Conservation (phyloP, 2,329 filamentous ascomycete species). For the Microcyclosporella mali region DNA sequence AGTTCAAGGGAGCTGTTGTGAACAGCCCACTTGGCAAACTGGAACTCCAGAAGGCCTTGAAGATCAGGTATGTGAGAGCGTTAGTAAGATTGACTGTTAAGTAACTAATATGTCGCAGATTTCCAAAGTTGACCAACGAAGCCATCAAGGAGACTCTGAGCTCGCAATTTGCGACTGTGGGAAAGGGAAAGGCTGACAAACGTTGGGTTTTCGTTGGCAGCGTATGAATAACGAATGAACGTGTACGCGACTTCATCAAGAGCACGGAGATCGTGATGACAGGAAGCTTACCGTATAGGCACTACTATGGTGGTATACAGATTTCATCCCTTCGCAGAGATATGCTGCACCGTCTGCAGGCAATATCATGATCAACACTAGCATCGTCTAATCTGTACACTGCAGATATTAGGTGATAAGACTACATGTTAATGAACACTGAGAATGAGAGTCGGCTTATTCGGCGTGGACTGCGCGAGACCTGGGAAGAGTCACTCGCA, state of each 20-base stretch:
- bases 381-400: too few relatives aligned
- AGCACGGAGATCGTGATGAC: too few relatives aligned
- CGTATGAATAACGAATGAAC: conserved; percentile 5
- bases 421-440: too few relatives aligned
- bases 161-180: conserved; percentile 57
- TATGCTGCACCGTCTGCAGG: too few relatives aligned
- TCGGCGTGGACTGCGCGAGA: too few relatives aligned
- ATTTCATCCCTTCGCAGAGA: too few relatives aligned
- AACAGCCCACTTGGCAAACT: conserved; percentile 67
- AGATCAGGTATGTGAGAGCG: conserved; percentile 52
- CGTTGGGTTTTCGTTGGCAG: conserved; percentile 46
- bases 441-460: too few relatives aligned
- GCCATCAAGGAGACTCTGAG: conserved; percentile 67
- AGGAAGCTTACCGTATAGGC: too few relatives aligned
- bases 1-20: conserved; percentile 65
- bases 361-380: too few relatives aligned
- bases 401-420: too few relatives aligned
- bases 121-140: conserved; percentile 63
- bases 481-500: too few relatives aligned
- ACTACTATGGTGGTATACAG: too few relatives aligned
- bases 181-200: conserved; percentile 58
- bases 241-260: background rate
- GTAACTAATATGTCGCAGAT: conserved; percentile 38
- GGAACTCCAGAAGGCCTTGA: conserved; percentile 67
- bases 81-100: background rate